A percentile compares a stretch with the other conserved stretches of the same genome.
These are phyloP conservation scores for Lenwebbia sp. DNA, from an alignment of 345 rosid species.

Conservation along the genomic window DNA sequence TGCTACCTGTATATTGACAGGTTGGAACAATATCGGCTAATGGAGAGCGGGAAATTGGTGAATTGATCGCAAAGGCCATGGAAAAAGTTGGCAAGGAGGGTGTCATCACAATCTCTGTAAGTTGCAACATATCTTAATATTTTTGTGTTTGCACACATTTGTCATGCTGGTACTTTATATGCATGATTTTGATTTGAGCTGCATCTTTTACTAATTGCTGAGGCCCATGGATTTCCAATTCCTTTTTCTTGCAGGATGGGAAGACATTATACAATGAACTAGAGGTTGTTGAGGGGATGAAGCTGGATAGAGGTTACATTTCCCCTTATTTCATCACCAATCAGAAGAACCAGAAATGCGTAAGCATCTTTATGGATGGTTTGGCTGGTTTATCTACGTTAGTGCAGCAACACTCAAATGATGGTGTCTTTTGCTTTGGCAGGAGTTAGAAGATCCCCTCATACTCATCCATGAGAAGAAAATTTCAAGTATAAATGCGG, in stretches of 20 bases:
- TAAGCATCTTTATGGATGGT: conserved; percentile 17
- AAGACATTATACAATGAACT: conserved; percentile 84
- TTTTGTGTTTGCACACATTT: background rate
- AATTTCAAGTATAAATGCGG: conserved; percentile 65
- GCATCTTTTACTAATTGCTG: background rate
- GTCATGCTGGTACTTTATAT: background rate
- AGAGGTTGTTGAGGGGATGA: conserved; percentile 99
- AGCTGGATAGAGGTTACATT: conserved; percentile 91
- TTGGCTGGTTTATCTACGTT: background rate
- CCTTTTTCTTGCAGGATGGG: conserved; percentile 53
- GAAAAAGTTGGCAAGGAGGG: conserved; percentile 99
- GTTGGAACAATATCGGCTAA: conserved; percentile 98
- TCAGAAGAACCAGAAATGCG: conserved; percentile 90
- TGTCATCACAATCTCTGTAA: conserved; percentile 88
- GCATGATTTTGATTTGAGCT: background rate
- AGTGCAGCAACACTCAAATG: background rate
- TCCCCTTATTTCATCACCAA: conserved; percentile 94
- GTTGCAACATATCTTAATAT: background rate
- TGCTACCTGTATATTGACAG: conserved; percentile 4
- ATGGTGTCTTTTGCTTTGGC: conserved; percentile 6
- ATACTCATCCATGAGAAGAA: conserved; percentile 94
- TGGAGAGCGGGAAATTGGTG: conserved; percentile 98
- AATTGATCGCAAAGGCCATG: conserved; percentile 97
- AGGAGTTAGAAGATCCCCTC: conserved; percentile 97
- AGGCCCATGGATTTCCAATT: background rate